Base-by-base conservation (phyloP, 2,329 filamentous ascomycete genomes). In the Cladophialophora psammophila region DNA sequence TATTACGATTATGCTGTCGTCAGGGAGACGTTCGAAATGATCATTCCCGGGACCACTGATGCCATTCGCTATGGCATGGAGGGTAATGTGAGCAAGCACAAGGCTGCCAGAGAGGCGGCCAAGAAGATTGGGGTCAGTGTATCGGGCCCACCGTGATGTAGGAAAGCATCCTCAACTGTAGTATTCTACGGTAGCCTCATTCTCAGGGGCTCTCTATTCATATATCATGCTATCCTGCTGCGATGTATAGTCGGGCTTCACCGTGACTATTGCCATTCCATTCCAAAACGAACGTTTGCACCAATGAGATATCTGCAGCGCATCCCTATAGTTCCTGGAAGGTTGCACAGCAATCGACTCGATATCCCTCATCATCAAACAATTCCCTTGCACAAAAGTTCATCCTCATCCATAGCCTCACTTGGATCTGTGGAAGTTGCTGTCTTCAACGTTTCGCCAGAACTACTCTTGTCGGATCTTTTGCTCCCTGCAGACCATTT, bases 1-100 rank as follows among this genome's bases (percentile, higher is more conserved):
- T 89, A 89, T 74, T 85, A 84, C 72, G 80, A 88, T 74, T 89
- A 88, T 77, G 79, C 83, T 1, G 84, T 86, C 10, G 78, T 88
- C 2, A 77, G 78, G 60, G 81, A 86, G 26, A 83, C 84, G 1
- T 89, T 89, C 76, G 86, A 88, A 57, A 89, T 89, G 87, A 75
- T 78, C 3, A 81, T 84, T 66, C 83, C 83, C 3, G 68, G 70
- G 2, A 56, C 57, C 12, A 58, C 59, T 3, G 34, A 81, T 77
- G 56, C 76, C 73, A 73, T 75, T 15, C 66, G 79, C 18, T 76
- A 74, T 67, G 79, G 79, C 9, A 65, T 82, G 65, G 79, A 81
- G 69, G 80, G 80, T 5, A 81, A 65, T 69, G 73, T 73, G 32
- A 75, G 68, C 60, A 69, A 67, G 36, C 76, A 77, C 40, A 75